Conservation (phyloP, 306 rosid genomes). For the Prunus mume region DNA sequence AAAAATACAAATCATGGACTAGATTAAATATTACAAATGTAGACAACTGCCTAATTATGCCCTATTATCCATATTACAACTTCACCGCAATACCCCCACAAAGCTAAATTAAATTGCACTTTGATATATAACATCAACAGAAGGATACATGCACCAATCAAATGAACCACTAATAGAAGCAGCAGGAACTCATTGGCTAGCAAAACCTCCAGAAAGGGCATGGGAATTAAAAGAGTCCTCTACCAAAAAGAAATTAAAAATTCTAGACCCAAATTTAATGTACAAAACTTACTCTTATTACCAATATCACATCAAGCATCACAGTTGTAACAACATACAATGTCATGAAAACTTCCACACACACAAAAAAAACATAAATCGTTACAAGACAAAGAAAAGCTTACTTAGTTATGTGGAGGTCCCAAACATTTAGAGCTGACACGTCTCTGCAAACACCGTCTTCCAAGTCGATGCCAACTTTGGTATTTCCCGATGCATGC, state of each 20-base stretch:
- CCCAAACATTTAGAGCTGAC: conserved; percentile 64
- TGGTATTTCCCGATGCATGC: conserved; percentile 89
- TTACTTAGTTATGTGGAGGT: conserved; percentile 87
- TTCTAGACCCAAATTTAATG: neutral
- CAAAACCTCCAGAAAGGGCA: neutral
- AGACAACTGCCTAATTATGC: neutral
- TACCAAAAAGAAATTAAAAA: neutral
- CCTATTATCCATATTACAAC: neutral
- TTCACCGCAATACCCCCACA: neutral
- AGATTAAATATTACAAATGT: neutral
- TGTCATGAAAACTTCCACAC: neutral
- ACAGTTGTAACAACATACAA: neutral
- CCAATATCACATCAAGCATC: neutral
- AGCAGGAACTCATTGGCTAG: neutral
- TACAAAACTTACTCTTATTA: neutral
- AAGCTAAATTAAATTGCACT: neutral
- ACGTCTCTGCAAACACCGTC: conserved; percentile 78
- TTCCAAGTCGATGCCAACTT: conserved; percentile 88
- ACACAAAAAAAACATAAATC: neutral
- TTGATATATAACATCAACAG: neutral
- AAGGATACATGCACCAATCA: neutral
- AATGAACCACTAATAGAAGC: neutral
- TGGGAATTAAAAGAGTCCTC: neutral
- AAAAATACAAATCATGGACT: neutral
- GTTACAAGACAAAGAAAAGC: conserved; percentile 18